A percentile compares a stretch with the other conserved stretches of the same genome.
Evolutionary conservation across 1,284 basidiomycete genomes (phyloP).

Genomic region (Somion occarium): DNA sequence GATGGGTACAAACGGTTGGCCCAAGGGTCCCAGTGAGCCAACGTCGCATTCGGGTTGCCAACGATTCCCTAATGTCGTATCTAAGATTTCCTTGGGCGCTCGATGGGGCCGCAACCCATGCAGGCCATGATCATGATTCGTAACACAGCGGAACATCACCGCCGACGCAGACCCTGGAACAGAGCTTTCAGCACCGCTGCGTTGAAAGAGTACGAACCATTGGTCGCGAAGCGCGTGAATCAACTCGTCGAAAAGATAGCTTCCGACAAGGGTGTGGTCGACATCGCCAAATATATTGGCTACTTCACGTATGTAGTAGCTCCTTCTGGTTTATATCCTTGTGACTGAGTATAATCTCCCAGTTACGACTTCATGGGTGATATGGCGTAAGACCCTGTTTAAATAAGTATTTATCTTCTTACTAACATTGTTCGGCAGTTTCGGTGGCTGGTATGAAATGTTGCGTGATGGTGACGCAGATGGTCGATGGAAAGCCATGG

Average conservation of each 20-base stretch:
- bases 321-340: neutral
- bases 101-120: constrained; percentile 4
- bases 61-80: neutral
- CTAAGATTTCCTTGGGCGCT: neutral
- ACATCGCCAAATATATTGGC: constrained; percentile 21
- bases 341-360: constrained; percentile 8
- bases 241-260: constrained; percentile 21
- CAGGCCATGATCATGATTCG: constrained; percentile 16
- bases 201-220: constrained; percentile 21
- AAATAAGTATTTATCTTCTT: neutral
- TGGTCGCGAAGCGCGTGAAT: constrained; percentile 18
- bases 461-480: constrained; percentile 22
- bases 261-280: constrained; percentile 14
- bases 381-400: constrained; percentile 21
- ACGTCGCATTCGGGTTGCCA: neutral
- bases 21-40: constrained; percentile 9
- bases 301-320: constrained; percentile 22
- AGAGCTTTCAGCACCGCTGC: constrained; percentile 23
- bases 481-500: constrained; percentile 17
- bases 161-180: constrained; percentile 25
- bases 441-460: constrained; percentile 25
- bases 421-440: too few species aligned
- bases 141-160: constrained; percentile 20
- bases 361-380: constrained; percentile 28
- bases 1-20: constrained; percentile 16